A percentile compares a stretch with the other conserved stretches of the same genome.
Evolutionary conservation across 176 grass and related monocot genomes (phyloP).

Genomic region (Areca catechu): DNA sequence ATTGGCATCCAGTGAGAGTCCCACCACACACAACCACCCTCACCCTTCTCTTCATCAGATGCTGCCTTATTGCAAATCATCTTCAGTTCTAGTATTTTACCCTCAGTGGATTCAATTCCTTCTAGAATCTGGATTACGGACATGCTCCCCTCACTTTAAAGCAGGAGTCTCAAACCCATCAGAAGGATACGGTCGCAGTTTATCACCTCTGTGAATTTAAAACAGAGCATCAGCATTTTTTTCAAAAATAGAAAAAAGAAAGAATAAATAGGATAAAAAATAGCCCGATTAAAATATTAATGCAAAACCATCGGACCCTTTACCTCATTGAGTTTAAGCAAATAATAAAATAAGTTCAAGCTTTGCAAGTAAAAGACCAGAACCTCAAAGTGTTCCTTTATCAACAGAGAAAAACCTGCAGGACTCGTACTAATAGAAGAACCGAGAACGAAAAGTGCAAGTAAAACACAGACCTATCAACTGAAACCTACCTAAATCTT

Average conservation of each 20-base stretch:
- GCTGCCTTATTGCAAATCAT: constrained; percentile 31
- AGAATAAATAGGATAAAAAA: too few species aligned
- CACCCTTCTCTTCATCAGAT: constrained; percentile 7
- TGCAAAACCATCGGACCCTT: too few species aligned
- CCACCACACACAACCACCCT: constrained; percentile 61
- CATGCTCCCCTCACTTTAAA: constrained; percentile 10
- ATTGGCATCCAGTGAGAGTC: constrained; percentile 69
- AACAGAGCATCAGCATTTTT: too few species aligned
- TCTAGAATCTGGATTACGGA: background rate
- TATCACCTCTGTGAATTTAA: too few species aligned
- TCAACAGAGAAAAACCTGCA: constrained; percentile 7
- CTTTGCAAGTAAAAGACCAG: too few species aligned
- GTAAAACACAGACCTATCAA: constrained; percentile 7
- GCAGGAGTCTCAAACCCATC: too few species aligned
- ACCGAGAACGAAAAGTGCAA: constrained; percentile 8
- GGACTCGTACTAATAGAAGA: constrained; percentile 7
- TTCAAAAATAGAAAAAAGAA: too few species aligned
- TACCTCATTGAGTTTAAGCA: too few species aligned
- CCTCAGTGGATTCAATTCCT: background rate
- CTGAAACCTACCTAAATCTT: constrained; percentile 66
- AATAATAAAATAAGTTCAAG: too few species aligned
- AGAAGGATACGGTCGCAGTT: too few species aligned
- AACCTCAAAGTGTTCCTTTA: too few species aligned
- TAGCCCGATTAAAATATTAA: too few species aligned
- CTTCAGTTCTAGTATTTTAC: background rate